phyloP scores from a whole-genome alignment of 176 grass and related monocot species.

The Avena sativa region DNA sequence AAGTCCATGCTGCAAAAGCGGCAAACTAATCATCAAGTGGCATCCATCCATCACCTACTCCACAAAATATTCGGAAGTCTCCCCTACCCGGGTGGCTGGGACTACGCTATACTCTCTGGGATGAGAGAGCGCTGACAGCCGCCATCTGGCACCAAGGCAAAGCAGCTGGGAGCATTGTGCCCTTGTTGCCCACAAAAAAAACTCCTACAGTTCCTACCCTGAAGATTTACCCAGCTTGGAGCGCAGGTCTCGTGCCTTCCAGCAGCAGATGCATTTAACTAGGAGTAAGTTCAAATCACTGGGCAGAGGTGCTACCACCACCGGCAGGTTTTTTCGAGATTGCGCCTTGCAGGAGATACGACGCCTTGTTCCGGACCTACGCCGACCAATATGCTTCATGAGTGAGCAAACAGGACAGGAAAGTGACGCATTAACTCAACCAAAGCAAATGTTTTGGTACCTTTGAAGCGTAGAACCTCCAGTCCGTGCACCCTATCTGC shows the following conservation, averaged over 20 bases:
- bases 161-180: background rate
- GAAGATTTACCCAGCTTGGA: background rate
- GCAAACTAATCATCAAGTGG: constrained; percentile 9
- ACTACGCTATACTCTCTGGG: constrained; percentile 17
- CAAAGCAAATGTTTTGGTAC: constrained; percentile 20
- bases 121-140: background rate
- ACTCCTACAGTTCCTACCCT: constrained; percentile 4
- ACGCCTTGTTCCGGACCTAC: constrained; percentile 88
- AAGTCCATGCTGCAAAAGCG: background rate
- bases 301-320: constrained; percentile 7
- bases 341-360: constrained; percentile 77
- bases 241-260: background rate
- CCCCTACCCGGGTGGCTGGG: background rate
- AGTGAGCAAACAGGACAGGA: background rate
- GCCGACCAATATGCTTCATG: background rate
- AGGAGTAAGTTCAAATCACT: background rate
- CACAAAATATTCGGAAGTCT: background rate
- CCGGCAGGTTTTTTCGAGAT: constrained; percentile 40
- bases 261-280: background rate
- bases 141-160: constrained; percentile 1
- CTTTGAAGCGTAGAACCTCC: constrained; percentile 88
- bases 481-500: constrained; percentile 77
- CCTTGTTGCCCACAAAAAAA: constrained; percentile 28
- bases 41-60: constrained; percentile 13
- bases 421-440: background rate